Evolutionary conservation across 2,329 filamentous ascomycete species (phyloP), one percentile per base, ranked within the genome.

Genomic region (Chrysoporthe cubensis): DNA sequence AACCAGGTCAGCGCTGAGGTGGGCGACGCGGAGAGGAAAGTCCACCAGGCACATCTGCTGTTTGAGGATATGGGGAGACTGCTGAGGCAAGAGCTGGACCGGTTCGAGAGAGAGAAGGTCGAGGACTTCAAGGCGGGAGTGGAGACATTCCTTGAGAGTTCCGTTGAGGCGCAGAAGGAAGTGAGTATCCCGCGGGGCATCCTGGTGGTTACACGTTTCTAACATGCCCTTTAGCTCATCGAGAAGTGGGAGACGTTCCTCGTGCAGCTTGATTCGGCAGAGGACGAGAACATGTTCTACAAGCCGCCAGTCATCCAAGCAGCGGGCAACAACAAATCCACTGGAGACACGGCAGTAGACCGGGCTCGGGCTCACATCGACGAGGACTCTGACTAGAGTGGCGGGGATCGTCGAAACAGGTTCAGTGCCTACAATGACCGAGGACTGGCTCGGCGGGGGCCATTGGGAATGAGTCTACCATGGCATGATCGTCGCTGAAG

Each of bases 181-280:
- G 95, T 96, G 78, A 79, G 87, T 80, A 54, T 32, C 59, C 21
- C 37, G 9, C 43, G 71, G 26, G n/a, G 9, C 21, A 26, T 26
- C 11, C 21, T 62, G 60, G 34, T 48, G n/a, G 54, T 16, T 26
- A n/a, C n/a, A 40, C 13, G 54, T 32, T 14, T 5, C 16, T 43
- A 57, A 56, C 59, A 56, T 76, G 70, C 78, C 71, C 52, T 8
- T 21, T 70, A 88, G 85, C 79, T 88, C 71, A 89, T 90, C 75
- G 96, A 99, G 80, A 90, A 98, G 71, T 99, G 96, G 96, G 96
- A 99, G 81, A 98, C 96, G 0, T 99, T 97, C 83, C 85, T 99
- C 64, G 90, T 98, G 86, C 96, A 97, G 78, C 84, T 99, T 56
- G 96, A 99, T 77, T 92, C 93, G 9, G 95, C 97, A 74, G 95